Base-by-base conservation (phyloP, 345 rosid genomes). In the Isatis tinctoria region DNA sequence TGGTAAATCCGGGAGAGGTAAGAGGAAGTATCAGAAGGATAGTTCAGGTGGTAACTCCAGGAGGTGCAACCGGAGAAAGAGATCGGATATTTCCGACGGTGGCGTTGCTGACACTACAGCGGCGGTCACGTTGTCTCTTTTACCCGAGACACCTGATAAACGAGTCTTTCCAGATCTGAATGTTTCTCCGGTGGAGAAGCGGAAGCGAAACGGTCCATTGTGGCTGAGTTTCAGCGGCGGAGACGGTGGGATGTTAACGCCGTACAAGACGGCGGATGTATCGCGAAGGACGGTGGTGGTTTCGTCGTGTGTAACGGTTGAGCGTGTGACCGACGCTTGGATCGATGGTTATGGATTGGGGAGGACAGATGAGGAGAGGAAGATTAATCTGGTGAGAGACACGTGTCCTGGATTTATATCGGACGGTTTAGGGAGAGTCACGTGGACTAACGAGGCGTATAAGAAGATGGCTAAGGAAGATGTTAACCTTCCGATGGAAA, bases 321-420 rank as follows among this genome's bases (percentile, higher is more conserved):
- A 93, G 78, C 82, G 88, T 48, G 82, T 90, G 61, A 84, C 86
- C 8, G 98, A 88, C 75, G 80, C 86, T 64, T 89, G 92, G 90
- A 72, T 80, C 74, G 83, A 83, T 16, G 81, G 64, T 33, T 79
- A 80, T 16, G 93, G 73, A 18, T 7, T 90, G 5, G 93, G 97
- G 57, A 17, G 78, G 37, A 85, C 89, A 3, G 90, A 93, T 44
- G 80, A 70, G 8, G 90, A 88, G 82, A 87, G 61, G 70, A 86
- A 68, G 77, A 43, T 70, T 57, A 85, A 76, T 44, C 84, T 93
- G 2, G 80, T n/a, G 81, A 77, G 69, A 20, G 98, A 90, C 83
- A 76, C 89, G 82, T 93, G 96, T 74, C 98, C 98, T 0, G 97
- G 97, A 20, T 76, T 93, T 18, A 73, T 83, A 79, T 90, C 97